These are phyloP conservation scores for Patellifolia procumbens DNA, from an alignment of 179 eudicot genomes.

Conservation along the genomic window DNA sequence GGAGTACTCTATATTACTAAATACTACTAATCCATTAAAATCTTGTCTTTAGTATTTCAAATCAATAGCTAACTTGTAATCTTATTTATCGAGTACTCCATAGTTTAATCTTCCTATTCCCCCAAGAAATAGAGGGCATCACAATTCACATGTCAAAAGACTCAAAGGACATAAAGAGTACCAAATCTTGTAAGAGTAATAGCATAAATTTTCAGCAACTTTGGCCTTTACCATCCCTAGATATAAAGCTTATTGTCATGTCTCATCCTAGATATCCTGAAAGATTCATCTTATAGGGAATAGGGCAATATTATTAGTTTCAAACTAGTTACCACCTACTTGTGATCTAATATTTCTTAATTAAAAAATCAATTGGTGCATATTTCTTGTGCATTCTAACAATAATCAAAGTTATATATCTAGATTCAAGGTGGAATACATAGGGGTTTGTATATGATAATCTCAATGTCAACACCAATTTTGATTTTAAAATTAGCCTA, in stretches of 20 bases:
- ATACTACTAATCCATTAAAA: too few species aligned
- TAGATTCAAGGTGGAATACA: slow-evolving; percentile 8
- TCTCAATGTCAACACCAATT: slow-evolving; percentile 9
- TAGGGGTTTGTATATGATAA: slow-evolving; percentile 5
- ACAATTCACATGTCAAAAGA: slow-evolving; percentile 10
- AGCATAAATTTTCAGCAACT: slow-evolving; percentile 18
- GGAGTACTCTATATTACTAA: too few species aligned
- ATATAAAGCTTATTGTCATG: slow-evolving; percentile 21
- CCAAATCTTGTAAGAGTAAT: neutral
- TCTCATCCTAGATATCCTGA: slow-evolving; percentile 30
- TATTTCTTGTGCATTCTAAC: neutral
- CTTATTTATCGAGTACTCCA: too few species aligned
- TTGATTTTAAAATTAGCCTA: neutral
- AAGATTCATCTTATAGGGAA: slow-evolving; percentile 34
- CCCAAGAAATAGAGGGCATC: neutral
- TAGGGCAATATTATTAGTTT: neutral
- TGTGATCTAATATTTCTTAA: neutral
- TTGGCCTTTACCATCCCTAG: slow-evolving; percentile 31
- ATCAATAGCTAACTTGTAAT: too few species aligned
- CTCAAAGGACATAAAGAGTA: slow-evolving; percentile 3
- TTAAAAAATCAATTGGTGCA: neutral
- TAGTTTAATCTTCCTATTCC: neutral
- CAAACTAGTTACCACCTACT: neutral
- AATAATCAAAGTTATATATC: neutral
- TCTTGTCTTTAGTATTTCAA: too few species aligned